Base-by-base conservation (phyloP, 208 protist genomes). In the Leishmania braziliensis region DNA sequence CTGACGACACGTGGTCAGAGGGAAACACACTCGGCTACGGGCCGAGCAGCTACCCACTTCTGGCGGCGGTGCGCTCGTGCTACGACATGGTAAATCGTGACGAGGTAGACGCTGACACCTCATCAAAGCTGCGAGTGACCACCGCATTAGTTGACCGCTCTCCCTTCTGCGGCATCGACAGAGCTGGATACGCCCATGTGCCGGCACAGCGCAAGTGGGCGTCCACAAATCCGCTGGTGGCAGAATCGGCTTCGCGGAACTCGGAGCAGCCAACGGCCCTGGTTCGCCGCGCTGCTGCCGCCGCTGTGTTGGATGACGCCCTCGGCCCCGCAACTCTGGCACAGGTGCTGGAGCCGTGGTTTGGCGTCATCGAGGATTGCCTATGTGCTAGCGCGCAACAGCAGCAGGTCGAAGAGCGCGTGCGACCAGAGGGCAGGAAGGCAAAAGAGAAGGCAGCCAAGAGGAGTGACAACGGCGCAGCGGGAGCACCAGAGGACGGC, bases 21-120 rank as follows among this genome's bases (percentile, higher is more conserved):
- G 77, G 84, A 56, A 93, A 95, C 82, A 82, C 85, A 43, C 89
- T 95, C 20, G 77, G 77, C 77, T 93, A 92, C 82, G 86, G 90
- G 8, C 66, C 85, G 0, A 88, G 88, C 58, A 77, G 83, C 48
- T 95, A 95, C 69, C 86, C 89, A 6, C 78, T 95, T 14, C 77
- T 86, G 8, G 83, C 86, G 2, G 77, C 86, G n/a, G 75, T 88
- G 14, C 77, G 79, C 2, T 75, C 82, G 12, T 58, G 75, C 39
- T 71, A 80, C 62, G 72, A 84, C 3, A 58, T 78, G 65, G 56
- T 82, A 9, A 50, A 78, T 70, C 29, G 18, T 6, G 75, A 76
- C 3, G 77, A 66, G 4, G n/a, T 16, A n/a, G 29, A 54, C 3
- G 46, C 36, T 29, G 53, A 39, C 2, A 29, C 77, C 20, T 53